A percentile compares a stretch with the other conserved stretches of the same genome.
These are phyloP conservation scores for Ceratobasidium sp. DNA, from an alignment of 1,284 basidiomycete species.

Conservation along the genomic window DNA sequence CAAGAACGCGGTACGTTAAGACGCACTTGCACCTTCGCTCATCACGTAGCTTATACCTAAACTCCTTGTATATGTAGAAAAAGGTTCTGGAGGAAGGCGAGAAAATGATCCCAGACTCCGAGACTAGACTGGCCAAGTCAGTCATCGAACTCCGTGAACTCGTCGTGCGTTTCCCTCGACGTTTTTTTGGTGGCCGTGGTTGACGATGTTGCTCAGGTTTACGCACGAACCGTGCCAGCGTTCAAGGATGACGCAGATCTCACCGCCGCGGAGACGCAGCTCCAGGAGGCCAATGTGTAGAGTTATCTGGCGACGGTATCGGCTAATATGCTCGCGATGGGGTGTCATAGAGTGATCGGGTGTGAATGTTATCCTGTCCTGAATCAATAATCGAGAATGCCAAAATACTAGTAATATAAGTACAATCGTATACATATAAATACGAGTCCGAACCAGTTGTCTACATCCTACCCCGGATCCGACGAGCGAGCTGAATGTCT, in stretches of 20 bases:
- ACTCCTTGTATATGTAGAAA: conserved; percentile 57
- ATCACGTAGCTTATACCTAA: neutral
- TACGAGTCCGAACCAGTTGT: conserved; percentile 46
- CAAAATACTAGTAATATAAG: conserved; percentile 32
- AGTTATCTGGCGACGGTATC: neutral
- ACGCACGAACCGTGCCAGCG: conserved; percentile 59
- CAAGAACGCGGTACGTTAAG: conserved; percentile 72
- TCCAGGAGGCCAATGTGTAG: conserved; percentile 58
- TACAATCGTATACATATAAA: conserved; percentile 29
- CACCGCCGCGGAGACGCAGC: conserved; percentile 63
- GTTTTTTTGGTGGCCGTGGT: conserved; percentile 24
- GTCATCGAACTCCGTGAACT: conserved; percentile 70
- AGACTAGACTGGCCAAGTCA: conserved; percentile 65
- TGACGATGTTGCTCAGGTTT: conserved; percentile 52
- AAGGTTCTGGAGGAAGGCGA: conserved; percentile 77
- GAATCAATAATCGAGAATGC: conserved; percentile 7
- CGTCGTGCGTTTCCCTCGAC: conserved; percentile 62
- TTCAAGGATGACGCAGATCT: conserved; percentile 63
- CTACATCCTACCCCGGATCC: conserved; percentile 74
- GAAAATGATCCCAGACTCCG: conserved; percentile 78
- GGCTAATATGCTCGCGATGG: neutral
- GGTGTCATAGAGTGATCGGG: neutral
- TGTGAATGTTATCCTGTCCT: neutral
- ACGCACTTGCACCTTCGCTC: neutral
- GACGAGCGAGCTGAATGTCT: conserved; percentile 94